Base-by-base conservation (phyloP, 2,329 filamentous ascomycete species). In the Aspergillus floridensis region DNA sequence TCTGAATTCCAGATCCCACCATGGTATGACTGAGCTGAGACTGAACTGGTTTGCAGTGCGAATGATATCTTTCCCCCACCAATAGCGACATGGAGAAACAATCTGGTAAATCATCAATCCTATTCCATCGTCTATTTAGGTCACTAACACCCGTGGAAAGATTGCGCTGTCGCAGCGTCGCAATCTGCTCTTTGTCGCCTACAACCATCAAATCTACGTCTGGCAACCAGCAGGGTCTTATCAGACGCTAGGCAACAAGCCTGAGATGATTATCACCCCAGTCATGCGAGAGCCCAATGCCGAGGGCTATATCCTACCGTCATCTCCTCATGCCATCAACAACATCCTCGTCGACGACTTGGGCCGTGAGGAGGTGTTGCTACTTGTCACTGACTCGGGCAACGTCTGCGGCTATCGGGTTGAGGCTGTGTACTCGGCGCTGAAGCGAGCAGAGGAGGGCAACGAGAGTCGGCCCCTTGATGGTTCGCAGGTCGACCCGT, bases 401-500 rank as follows among this genome's bases (percentile, higher is more conserved):
- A 90, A 93, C 69, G 83, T 92, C 2, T 78, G 86, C 50, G 88
- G 84, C 6, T 93, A 90, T 72, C 86, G 89, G 68, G 88, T 86
- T 0, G 80, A 81, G 51, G 77, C 75, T 3, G 78, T 84, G 7
- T 75, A 71, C 31, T 76, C 79, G 12, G 79, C 76, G 44, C 73
- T 88, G 44, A 73, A 76, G 38, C 70, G 71, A 50, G 65, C 63
- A 12, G 53, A 57, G 3, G 62, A 62, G 41, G 60, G 56, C 35
- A 60, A 61, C 12, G 59, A 64, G 46, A 54, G 64, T 19, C 67
- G 64, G 7, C 71, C 71, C 22, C 66, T 74, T 49, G 67, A 77
- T 57, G 64, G 68, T n/a, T 59, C 70, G 7, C 71, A 74, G 52
- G 68, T 80, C 16, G 70, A 71, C 19, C 76, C 78, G 2, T 90